Percentiles rank a stretch among this genome's conserved stretches.
phyloP scores from a whole-genome alignment of 1,284 basidiomycete species.

The Malassezia psittaci region DNA sequence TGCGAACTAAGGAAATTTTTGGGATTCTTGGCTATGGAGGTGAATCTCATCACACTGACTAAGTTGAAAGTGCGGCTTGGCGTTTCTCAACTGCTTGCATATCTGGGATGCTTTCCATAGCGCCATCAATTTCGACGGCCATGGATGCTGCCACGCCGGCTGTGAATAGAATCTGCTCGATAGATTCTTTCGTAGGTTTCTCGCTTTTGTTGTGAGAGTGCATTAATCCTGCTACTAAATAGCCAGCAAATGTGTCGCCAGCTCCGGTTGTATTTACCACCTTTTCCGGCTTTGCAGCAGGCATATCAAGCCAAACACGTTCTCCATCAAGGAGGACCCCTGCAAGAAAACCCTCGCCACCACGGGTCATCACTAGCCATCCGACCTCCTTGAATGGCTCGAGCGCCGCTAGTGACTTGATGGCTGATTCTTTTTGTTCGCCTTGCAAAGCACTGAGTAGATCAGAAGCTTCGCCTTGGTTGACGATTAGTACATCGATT shows the following conservation, averaged over 20 bases:
- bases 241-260: slow-evolving; percentile 44
- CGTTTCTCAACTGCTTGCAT: slow-evolving; percentile 21
- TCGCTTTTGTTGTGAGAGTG: slow-evolving; percentile 19
- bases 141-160: slow-evolving; percentile 34
- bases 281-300: slow-evolving; percentile 25
- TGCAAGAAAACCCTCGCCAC: slow-evolving; percentile 32
- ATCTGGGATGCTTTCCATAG: slow-evolving; percentile 41
- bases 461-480: slow-evolving; percentile 52
- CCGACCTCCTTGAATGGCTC: slow-evolving; percentile 17
- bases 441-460: slow-evolving; percentile 32
- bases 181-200: slow-evolving; percentile 1
- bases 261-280: slow-evolving; percentile 45
- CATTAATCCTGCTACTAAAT: slow-evolving; percentile 37
- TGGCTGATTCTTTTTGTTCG: slow-evolving; percentile 9
- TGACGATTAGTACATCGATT: slow-evolving; percentile 53
- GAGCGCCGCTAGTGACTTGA: slow-evolving; percentile 21
- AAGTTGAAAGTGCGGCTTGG: neutral
- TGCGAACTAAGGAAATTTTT: neutral
- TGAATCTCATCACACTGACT: neutral
- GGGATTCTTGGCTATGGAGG: neutral
- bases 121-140: slow-evolving; percentile 40
- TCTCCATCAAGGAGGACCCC: slow-evolving; percentile 18
- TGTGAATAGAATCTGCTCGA: slow-evolving; percentile 20
- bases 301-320: slow-evolving; percentile 21
- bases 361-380: slow-evolving; percentile 42